Base-by-base conservation (phyloP, 768 basidiomycete species). In the Suillus subalutaceus region DNA sequence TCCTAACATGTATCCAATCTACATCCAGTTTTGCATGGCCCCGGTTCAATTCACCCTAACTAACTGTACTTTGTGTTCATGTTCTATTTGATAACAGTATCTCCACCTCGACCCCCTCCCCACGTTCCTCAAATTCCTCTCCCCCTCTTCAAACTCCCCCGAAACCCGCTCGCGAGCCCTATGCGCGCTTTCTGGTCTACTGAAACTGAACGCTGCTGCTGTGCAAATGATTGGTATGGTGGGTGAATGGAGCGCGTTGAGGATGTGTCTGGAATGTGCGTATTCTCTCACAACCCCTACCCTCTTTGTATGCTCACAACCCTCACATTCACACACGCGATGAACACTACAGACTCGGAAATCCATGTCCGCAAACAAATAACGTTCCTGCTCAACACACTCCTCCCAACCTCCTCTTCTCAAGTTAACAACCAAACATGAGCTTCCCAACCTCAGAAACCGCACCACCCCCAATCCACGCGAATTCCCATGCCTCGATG, bases 181-280 rank as follows among this genome's bases (percentile, higher is more conserved):
- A 43, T 97, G 96, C 74, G 79, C 89, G 0, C 79, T 96, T 10
- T 95, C 93, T 0, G 91, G 91, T 0, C 72, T 92, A 0, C 76
- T 96, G 61, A 94, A 91, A 74, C 93, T 95, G 75, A 91, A 89
- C 63, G 83, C 84, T 4, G 80, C 85, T 4, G 93, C 93, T 0
- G 86, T 96, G 3, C 68, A 73, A 43, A 77, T 78, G 10, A 80
- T 96, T 40, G 80, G 79, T 1, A 77, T 81, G 6, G 70, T 77
- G 3, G 80, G 77, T 56, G 94, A 93, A 2, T 95, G 93, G 93
- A 71, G 79, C 16, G 80, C 79, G 26, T 77, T 96, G 6, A 82
- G 84, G 20, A 78, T 78, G 32, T 84, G 89, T 2, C 79, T 94
- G 2, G 83, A 86, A 78, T 90, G 91, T 46, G 20, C 44, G 3